A percentile compares a stretch with the other conserved stretches of the same genome.
Evolutionary conservation across 2,329 filamentous ascomycete genomes (phyloP).

Genomic region (Alternaria metachromatica): DNA sequence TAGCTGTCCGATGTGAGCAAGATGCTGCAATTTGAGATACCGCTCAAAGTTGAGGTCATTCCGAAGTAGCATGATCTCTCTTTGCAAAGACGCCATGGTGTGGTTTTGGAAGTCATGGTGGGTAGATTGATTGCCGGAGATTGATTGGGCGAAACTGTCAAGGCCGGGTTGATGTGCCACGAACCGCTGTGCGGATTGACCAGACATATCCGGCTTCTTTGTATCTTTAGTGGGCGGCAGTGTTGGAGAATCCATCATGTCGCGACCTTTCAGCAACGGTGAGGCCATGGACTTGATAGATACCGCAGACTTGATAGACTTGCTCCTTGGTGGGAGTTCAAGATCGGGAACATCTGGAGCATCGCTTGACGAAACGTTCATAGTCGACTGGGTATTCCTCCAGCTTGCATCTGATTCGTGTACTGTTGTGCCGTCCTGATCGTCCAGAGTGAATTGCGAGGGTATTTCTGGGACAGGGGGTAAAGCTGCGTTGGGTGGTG

Average conservation of each 20-base stretch:
- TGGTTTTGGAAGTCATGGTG: slow-evolving; percentile 42
- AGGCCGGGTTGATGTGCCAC: slow-evolving; percentile 38
- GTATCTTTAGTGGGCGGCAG: slow-evolving; percentile 57
- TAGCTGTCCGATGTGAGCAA: slow-evolving; percentile 80
- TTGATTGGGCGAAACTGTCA: slow-evolving; percentile 42
- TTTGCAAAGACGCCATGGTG: slow-evolving; percentile 62
- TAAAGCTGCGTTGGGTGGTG: slow-evolving; percentile 55
- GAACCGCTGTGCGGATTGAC: slow-evolving; percentile 27
- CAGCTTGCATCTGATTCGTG: slow-evolving; percentile 54
- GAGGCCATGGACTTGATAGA: slow-evolving; percentile 55
- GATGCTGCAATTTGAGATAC: slow-evolving; percentile 83
- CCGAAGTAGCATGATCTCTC: slow-evolving; percentile 75
- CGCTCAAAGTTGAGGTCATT: slow-evolving; percentile 85
- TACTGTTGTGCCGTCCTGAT: slow-evolving; percentile 35
- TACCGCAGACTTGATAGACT: slow-evolving; percentile 51
- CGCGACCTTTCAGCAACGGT: slow-evolving; percentile 51
- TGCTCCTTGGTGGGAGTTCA: slow-evolving; percentile 29
- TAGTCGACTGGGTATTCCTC: slow-evolving; percentile 62
- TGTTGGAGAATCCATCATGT: slow-evolving; percentile 67
- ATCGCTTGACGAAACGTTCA: slow-evolving; percentile 44
- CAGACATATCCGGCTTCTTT: slow-evolving; percentile 31
- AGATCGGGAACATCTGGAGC: slow-evolving; percentile 29
- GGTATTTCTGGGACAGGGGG: slow-evolving; percentile 50
- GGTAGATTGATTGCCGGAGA: slow-evolving; percentile 33
- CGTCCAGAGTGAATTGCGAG: slow-evolving; percentile 42